Evolutionary conservation across 192 early-diverging fungal genomes (phyloP), one percentile per base, ranked within the genome.

Genomic region (Linnemannia exigua): DNA sequence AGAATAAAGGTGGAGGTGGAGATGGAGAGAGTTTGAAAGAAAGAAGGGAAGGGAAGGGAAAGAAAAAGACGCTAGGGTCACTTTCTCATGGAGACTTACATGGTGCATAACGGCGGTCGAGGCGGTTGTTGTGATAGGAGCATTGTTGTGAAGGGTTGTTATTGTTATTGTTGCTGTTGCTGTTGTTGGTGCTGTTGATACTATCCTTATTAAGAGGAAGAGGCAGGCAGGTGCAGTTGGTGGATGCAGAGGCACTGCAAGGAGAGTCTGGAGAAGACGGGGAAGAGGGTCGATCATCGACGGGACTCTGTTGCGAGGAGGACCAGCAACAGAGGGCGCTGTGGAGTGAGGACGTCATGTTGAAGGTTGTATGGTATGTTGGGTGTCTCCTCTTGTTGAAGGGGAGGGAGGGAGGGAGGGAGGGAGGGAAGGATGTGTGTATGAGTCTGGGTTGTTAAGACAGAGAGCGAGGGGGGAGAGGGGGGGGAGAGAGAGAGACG

Each of bases 241-340:
- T 69, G 22, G 54, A 2, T 31, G 36, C 33, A 14, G 71, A 74
- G 47, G 71, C 71, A 44, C 67, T 86, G 66, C 70, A 77, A 15
- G 84, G 79, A 1, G 84, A 77, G 70, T 76, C 73, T n/a, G 78
- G 84, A 0, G 79, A 80, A 3, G 84, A 77, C 0, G 79, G 79
- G 3, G 74, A 68, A 16, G 50, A 63, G 15, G 70, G 77, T 46
- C 70, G 77, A 38, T 86, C 84, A 47, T 86, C 84, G 17, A 86
- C 73, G 5, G 84, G 84, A 77, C 84, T 86, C 71, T 76, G 84
- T 58, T 86, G 84, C 72, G 84, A 86, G 28, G 79, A 72, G 1
- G 78, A 51, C 84, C 84, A 86, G n/a, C 84, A 86, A 68, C 84
- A 86, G 61, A 86, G 63, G 5, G 84, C 84, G 36, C 37, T 76